Conservation (phyloP, 495 filamentous ascomycete species). For the Massariosphaeria phaeospora region DNA sequence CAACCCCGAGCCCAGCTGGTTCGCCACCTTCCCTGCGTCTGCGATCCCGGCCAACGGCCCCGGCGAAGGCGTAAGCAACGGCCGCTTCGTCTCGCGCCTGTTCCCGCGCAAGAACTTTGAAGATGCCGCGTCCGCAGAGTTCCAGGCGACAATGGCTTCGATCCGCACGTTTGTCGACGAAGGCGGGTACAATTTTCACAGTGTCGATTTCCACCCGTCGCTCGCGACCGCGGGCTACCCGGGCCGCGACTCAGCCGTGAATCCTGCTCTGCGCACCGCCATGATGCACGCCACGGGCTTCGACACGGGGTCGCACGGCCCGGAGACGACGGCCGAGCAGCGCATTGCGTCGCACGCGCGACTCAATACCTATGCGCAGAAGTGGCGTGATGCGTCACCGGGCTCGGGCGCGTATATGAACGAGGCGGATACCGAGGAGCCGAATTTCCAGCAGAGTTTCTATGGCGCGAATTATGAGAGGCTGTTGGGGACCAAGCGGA, state of each 20-base stretch:
- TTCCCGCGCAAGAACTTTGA: constrained; percentile 20
- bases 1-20: constrained; percentile 6
- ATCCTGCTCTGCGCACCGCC: constrained; percentile 12
- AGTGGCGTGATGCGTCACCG: constrained; percentile 24
- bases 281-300: constrained; percentile 24
- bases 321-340: constrained; percentile 3
- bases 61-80: constrained; percentile 5
- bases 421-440: constrained; percentile 31
- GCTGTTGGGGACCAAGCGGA: constrained; percentile 47
- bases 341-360: constrained; percentile 11
- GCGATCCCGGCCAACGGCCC: constrained; percentile 1
- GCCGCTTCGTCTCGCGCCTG: constrained; percentile 24
- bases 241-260: constrained; percentile 9
- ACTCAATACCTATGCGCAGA: constrained; percentile 17
- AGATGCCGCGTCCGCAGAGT: constrained; percentile 1
- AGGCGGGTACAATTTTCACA: constrained; percentile 25
- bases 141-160: constrained; percentile 13
- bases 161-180: constrained; percentile 28
- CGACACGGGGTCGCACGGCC: constrained; percentile 16
- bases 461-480: constrained; percentile 38
- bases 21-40: constrained; percentile 5
- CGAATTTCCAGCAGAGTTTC: constrained; percentile 30
- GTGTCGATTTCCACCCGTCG: constrained; percentile 22
- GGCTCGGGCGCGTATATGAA: constrained; percentile 31
- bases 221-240: constrained; percentile 19